Evolutionary conservation across 2,329 filamentous ascomycete genomes (phyloP), one percentile per base, ranked within the genome.

Genomic region (Parascedosporium putredinis): DNA sequence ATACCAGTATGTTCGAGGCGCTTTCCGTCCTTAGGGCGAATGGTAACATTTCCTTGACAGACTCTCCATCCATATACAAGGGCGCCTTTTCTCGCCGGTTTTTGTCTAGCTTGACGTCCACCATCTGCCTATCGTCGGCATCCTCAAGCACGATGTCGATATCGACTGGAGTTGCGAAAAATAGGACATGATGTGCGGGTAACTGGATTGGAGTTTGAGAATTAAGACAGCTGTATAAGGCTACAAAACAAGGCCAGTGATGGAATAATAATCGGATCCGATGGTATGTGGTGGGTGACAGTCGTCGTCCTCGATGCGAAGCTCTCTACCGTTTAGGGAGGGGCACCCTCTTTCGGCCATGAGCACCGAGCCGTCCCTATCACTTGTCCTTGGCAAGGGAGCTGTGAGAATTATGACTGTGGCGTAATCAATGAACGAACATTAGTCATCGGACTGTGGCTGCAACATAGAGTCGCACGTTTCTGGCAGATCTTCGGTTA

Each of bases 61-160:
- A 96, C 74, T 98, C 93, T 59, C 94, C 93, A 64, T 98, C 93
- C 76, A 95, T 90, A 67, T 95, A 98, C 55, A 98, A 76, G 52
- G 93, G 93, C 45, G 90, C 90, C 73, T 96, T 95, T 70, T 98
- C 93, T 63, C 90, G 86, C 59, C 91, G 82, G 73, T 90, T 94
- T 82, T 97, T 97, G 72, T 97, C 93, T 58, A 96, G 85, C 78
- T 95, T 95, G 71, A 95, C 88, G 65, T 98, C 93, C 56, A 98
- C 89, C 71, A 93, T 95, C 60, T 88, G 83, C 62, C 93, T 85
- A 60, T 95, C 88, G 71, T 97, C 93, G 66, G 83, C 83, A 71
- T 96, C 88, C 62, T 96, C 88, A 59, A 98, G 88, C 60, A 97
- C 89, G 64, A 98, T 86, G 73, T 98, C 93, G 72, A 98, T 98